Base-by-base conservation (phyloP, 176 grass and related monocot species). In the Carex myosuroides region DNA sequence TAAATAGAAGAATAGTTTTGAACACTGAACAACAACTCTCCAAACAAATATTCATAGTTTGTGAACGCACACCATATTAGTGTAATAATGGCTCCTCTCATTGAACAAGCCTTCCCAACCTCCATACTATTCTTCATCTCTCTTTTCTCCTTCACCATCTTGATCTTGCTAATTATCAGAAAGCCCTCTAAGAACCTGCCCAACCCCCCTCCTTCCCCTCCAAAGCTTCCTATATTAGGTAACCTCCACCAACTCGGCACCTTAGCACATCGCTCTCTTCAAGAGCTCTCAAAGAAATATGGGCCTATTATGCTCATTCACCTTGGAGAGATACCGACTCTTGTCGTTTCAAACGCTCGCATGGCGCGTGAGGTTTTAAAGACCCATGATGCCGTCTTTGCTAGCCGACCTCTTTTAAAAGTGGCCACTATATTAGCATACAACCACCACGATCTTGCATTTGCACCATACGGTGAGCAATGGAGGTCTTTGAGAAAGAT, bases 171-270 rank as follows among this genome's bases (percentile, higher is more conserved):
- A 48, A 13, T 64, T 22, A 81, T 5, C 10, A 32, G 64, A 81
- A 81, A 10, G 59, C 54, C 79, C 59, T 81, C 79, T 21, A 81
- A 64, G 24, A 63, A 48, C 16, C 21, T 81, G 1, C 7, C n/a
- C 3, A 86, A 59, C 5, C 92, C 85, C 12, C 53, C 89, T 75
- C 87, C 92, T 8, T 39, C 66, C 10, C 87, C 85, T 8, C 83
- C 52, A 1, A 86, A 86, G 30, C 21, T 88, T 3, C 92, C 89
- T 8, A 13, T 94, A 24, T 87, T 94, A 83, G 92, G 89, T 6
- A 94, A 94, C 83, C 83, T 94, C 18, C 89, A 89, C 80, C 89
- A 90, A 81, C 70, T 94, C 0, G 92, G 92, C 48, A 86, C 85
- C 22, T 86, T 94, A 33, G 87, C 89, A 0, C 89, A 94, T 72